Base-by-base conservation (phyloP, 495 filamentous ascomycete genomes). In the Baudoinia panamericana region DNA sequence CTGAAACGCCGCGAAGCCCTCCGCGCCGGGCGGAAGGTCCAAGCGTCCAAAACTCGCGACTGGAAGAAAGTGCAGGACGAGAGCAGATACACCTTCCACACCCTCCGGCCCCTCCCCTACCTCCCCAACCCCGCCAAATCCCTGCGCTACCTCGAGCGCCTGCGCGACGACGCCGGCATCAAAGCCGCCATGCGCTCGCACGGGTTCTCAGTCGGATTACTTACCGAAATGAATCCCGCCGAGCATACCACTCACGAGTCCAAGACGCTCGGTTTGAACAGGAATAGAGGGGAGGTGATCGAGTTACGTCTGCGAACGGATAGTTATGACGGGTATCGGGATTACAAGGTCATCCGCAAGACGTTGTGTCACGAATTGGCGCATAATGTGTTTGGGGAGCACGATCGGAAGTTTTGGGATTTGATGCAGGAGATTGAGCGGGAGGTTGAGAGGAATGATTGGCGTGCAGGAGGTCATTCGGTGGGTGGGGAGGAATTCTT, bases 331-430 rank as follows among this genome's bases (percentile, higher is more conserved):
- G 90, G 90, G 5, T 97, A 88, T 50, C 61, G 90, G 13, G 82
- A 95, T 55, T 97, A 96, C 54, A 75, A 79, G 44, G 82, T 75
- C 0, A 92, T 97, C 21, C 68, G 90, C 30, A 84, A 82, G 51
- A 95, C 90, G 51, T 67, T 96, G 21, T 94, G 87, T 54, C 90
- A 97, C 57, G 90, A 97, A 69, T 65, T 97, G 29, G 78, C 88
- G 56, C 90, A 97, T 60, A 93, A 87, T 53, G 85, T 92, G 8
- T 77, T 76, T 54, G 70, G 77, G 0, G 72, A 79, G 1, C 90
- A 97, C 59, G 85, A 95, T 59, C 63, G 74, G 11, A 59, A 77
- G 10, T 97, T 97, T 56, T 97, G 88, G 88, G 70, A 83, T 40
- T 56, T 96, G 62, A 86, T 77, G 41, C 70, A 73, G 46, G 66